Base-by-base conservation (phyloP, 495 filamentous ascomycete species). In the Penicillium pulvis region DNA sequence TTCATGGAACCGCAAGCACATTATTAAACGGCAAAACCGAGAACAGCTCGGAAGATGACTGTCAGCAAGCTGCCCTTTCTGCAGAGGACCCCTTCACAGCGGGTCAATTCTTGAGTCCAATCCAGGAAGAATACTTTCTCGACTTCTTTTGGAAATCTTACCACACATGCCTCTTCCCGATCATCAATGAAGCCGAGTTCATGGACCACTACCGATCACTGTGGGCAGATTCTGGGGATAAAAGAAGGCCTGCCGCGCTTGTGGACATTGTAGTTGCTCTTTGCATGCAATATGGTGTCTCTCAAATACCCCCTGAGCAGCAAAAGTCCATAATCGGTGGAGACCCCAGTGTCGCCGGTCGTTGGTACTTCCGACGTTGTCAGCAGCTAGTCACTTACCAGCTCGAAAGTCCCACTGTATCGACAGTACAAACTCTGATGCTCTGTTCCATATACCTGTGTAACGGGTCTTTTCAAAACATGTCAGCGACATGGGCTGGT, bases 231-330 rank as follows among this genome's bases (percentile, higher is more conserved):
- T 64, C 67, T 12, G 68, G 60, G 3, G 61, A 61, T 12, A 56
- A 55, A 7, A 74, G 83, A 3, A 75, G 71, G 58, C 71, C 79
- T 10, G 84, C 79, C 7, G 75, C 82, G 6, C 72, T 85, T 1
- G 80, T 81, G 11, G 82, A 86, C 56, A 81, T 84, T 17, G 63
- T 83, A 35, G 64, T 86, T 20, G 82, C 82, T 9, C 47, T 84
- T 16, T 82, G 76, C 53, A 82, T 85, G 73, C 81, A 84, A 63
- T 78, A 80, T 52, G 76, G 74, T 17, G 71, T 74, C 30, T 56
- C 62, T 1, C 64, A 73, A 51, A 43, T 0, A 31, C 24, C 19
- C 47, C 56, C 19, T 46, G 64, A 20, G 64, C 60, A 53, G 46
- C 39, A 28, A 70, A 69, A 45, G 14, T 17, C 51, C 7, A 14